Base-by-base conservation (phyloP, 495 filamentous ascomycete species). In the Podospora pseudopauciseta region DNA sequence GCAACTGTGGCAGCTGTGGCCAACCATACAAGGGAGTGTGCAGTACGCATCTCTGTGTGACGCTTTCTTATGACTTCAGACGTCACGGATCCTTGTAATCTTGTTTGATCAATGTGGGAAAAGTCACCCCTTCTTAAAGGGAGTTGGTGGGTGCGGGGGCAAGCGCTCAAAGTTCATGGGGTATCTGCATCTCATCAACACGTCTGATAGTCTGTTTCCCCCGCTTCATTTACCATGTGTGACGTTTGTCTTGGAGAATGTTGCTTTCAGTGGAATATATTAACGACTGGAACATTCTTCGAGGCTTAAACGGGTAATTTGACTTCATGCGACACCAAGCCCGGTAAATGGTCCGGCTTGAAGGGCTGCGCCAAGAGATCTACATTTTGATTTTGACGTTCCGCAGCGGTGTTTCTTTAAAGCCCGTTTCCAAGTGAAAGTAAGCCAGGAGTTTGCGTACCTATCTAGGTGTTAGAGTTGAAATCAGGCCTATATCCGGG, bases 271-370 rank as follows among this genome's bases (percentile, higher is more conserved):
- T 58, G 23, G 55, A 18, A 20, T 58, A 58, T 58, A 58, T 58
- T 58, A 26, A 49, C 19, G 55, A 15, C 55, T 58, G 3, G 55
- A 58, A 58, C 55, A 58, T 58, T 58, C 55, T 9, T 4, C n/a
- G 55, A 58, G 55, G 55, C 55, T 58, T n/a, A 58, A 58, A 58
- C 55, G 55, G 55, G 55, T 58, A 58, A 58, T 58, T 3, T 58
- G 6, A 20, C 4, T 26, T 58, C 18, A 19, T 11, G 3, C 23
- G n/a, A 13, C 13, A 58, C 55, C 55, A 58, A 58, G 55, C 55
- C 55, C 19, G 55, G 55, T 58, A 58, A 58, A 20, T 58, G 18
- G 39, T 16, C 39, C 15, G 7, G 39, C 2, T 49, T 49, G 39
- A 49, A 16, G 13, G 39, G 1, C 15, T 49, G 34, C 13, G 39